phyloP scores from a whole-genome alignment of 805 yeast species.

The Saitoella complicata region DNA sequence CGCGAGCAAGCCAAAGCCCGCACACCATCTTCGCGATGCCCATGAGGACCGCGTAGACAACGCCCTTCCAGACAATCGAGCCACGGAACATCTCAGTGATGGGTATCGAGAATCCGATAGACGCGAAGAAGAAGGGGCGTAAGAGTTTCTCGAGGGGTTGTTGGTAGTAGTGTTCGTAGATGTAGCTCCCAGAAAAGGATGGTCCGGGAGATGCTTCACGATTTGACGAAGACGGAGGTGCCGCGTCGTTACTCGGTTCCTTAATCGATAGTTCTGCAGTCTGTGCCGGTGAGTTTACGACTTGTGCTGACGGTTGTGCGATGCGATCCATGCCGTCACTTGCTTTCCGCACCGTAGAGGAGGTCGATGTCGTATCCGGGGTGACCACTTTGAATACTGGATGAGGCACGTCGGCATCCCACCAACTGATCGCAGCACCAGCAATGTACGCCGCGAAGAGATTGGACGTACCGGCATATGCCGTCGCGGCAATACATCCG shows the following conservation, averaged over 20 bases:
- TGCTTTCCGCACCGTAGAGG: no score
- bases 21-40: constrained; percentile 6
- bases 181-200: neutral
- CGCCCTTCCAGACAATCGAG: constrained; percentile 7
- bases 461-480: constrained; percentile 4
- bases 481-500: constrained; percentile 3
- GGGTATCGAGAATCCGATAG: constrained; percentile 11
- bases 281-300: neutral
- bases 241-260: neutral
- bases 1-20: constrained; percentile 7
- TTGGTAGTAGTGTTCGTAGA: neutral
- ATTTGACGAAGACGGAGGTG: neutral
- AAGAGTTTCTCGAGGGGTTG: constrained; percentile 1
- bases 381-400: no score
- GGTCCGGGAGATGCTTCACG: neutral
- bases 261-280: neutral
- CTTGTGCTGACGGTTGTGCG: neutral
- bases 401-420: neutral
- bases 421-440: constrained; percentile 5
- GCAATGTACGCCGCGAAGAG: constrained; percentile 4
- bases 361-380: no score
- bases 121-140: constrained; percentile 10
- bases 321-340: no score
- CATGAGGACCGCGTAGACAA: constrained; percentile 8
- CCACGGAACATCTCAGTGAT: constrained; percentile 8